A percentile compares a stretch with the other conserved stretches of the same genome.
These are phyloP conservation scores for Dichotomopilus funicola DNA, from an alignment of 2,329 filamentous ascomycete species.

Conservation along the genomic window DNA sequence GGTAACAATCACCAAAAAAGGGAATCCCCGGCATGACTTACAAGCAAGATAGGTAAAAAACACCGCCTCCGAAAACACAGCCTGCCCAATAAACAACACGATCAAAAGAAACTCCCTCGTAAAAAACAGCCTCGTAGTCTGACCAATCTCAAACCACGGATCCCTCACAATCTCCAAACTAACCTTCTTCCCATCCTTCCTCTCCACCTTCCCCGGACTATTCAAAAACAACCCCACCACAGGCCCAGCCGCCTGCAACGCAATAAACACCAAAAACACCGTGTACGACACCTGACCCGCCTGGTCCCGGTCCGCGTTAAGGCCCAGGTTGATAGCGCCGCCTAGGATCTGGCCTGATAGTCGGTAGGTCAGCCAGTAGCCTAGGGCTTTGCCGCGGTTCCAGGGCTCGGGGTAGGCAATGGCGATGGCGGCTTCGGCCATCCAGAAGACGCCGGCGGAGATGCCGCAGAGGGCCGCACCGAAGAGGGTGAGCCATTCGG, in stretches of 20 bases:
- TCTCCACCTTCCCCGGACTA: neutral
- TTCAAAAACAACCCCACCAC: neutral
- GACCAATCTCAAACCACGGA: neutral
- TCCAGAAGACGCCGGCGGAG: conserved; percentile 1
- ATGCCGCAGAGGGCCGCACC: conserved; percentile 1
- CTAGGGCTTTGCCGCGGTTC: neutral
- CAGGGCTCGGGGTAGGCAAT: neutral
- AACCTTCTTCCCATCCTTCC: neutral
- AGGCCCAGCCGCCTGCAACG: neutral
- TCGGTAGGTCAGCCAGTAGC: conserved; percentile 4
- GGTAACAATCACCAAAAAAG: too few relatives aligned
- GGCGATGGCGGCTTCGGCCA: neutral
- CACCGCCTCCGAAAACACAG: neutral
- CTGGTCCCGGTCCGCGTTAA: neutral
- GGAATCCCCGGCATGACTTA: neutral
- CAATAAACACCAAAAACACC: neutral
- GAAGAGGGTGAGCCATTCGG: neutral
- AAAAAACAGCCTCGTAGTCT: neutral
- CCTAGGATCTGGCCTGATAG: neutral
- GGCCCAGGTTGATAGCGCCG: conserved; percentile 1
- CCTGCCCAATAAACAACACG: neutral
- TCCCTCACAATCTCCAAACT: neutral
- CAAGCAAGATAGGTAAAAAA: neutral
- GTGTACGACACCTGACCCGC: conserved; percentile 2
- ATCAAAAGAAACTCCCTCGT: neutral